Evolutionary conservation across 2,329 filamentous ascomycete genomes (phyloP).

Genomic region (Trichoderma hamatum): DNA sequence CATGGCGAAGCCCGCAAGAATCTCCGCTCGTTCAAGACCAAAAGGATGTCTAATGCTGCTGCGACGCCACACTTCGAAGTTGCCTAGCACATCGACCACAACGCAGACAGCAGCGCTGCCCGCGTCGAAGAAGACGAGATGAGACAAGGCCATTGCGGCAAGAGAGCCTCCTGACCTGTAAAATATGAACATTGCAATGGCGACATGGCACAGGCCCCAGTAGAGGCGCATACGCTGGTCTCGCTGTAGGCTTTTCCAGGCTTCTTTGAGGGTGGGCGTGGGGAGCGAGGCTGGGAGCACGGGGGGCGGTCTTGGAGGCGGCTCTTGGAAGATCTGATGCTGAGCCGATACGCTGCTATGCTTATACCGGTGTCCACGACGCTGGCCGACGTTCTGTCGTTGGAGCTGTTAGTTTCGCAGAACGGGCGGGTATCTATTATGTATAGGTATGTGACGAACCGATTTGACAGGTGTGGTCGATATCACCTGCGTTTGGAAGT

Average conservation of each 20-base stretch:
- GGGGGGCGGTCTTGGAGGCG: constrained; percentile 79
- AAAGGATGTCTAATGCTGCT: constrained; percentile 94
- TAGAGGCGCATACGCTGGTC: constrained; percentile 81
- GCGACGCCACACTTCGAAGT: constrained; percentile 97
- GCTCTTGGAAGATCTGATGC: constrained; percentile 96
- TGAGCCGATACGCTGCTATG: constrained; percentile 87
- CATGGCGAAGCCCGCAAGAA: constrained; percentile 93
- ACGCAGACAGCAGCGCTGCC: constrained; percentile 90
- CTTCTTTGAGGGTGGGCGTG: constrained; percentile 85
- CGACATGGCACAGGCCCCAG: constrained; percentile 89
- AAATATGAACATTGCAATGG: constrained; percentile 81
- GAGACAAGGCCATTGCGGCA: constrained; percentile 88
- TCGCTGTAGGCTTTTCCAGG: constrained; percentile 83
- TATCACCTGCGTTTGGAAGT: constrained; percentile 84
- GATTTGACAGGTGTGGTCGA: constrained; percentile 77
- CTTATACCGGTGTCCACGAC: constrained; percentile 96
- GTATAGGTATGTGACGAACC: constrained; percentile 49
- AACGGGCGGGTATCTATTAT: background rate
- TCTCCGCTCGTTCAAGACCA: constrained; percentile 86
- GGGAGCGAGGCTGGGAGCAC: constrained; percentile 90
- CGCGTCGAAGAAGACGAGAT: constrained; percentile 93
- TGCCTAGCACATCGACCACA: constrained; percentile 86
- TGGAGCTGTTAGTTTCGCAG: constrained; percentile 19
- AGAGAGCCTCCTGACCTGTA: constrained; percentile 84
- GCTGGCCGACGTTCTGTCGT: constrained; percentile 78